phyloP scores from a whole-genome alignment of 2,329 filamentous ascomycete species.

The Teratosphaeria zuluensis region DNA sequence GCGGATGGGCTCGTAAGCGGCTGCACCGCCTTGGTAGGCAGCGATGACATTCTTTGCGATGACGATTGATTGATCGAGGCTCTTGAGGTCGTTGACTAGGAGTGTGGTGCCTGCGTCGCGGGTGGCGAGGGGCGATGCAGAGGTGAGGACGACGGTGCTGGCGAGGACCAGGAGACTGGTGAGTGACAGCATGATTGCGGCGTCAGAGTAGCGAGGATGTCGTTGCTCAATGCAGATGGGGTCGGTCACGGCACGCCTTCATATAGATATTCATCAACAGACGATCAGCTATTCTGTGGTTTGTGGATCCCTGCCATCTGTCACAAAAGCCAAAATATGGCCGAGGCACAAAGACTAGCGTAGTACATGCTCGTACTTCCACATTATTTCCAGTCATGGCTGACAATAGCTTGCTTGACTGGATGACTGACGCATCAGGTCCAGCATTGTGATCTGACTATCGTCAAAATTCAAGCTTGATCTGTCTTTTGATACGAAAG shows the following conservation, averaged over 20 bases:
- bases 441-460: no score
- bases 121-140: neutral
- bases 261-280: neutral
- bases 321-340: neutral
- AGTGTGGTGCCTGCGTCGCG: conserved; percentile 13
- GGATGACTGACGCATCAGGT: no score
- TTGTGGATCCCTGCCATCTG: neutral
- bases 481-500: no score
- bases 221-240: neutral
- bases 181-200: neutral
- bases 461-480: no score
- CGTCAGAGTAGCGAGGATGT: neutral
- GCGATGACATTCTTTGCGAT: conserved; percentile 8
- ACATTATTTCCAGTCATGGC: no score
- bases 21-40: conserved; percentile 11
- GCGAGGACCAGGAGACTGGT: neutral
- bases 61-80: conserved; percentile 12
- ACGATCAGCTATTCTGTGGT: neutral
- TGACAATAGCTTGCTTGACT: no score
- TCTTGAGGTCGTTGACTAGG: conserved; percentile 9
- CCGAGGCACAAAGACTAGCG: neutral
- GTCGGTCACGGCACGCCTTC: no score
- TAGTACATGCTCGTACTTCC: no score
- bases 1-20: conserved; percentile 9
- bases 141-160: neutral